Percentiles rank a stretch among this genome's conserved stretches.
Conservation (phyloP, 2,329 filamentous ascomycete genomes). For the Byssothecium circinans region DNA sequence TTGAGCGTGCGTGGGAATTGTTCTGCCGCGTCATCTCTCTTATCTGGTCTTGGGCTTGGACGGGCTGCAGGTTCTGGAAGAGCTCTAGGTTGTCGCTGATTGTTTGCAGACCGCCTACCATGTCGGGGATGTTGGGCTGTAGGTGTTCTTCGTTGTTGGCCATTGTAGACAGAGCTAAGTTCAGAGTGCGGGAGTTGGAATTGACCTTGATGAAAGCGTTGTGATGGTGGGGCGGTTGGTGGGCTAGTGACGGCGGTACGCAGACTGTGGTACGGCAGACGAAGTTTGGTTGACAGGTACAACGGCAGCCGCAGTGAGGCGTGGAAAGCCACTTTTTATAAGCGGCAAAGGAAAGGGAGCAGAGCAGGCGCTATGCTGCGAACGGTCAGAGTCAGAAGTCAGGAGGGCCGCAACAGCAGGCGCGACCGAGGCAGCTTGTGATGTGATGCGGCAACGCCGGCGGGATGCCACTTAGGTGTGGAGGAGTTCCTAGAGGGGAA, state of each 20-base stretch:
- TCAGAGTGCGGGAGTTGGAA: no score
- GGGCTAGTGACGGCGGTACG: constrained; percentile 12
- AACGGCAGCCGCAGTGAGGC: constrained; percentile 16
- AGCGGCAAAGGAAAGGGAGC: no score
- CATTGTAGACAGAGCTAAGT: no score
- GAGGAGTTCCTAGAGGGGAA: no score
- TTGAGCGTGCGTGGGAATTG: no score
- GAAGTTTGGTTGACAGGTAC: constrained; percentile 21
- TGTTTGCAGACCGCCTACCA: no score
- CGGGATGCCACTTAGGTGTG: constrained; percentile 4
- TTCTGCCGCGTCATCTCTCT: no score
- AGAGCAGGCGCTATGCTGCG: no score
- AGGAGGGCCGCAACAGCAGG: not conserved
- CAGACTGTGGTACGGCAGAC: constrained; percentile 9
- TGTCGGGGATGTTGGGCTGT: no score
- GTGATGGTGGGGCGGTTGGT: constrained; percentile 5
- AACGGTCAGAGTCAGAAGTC: not conserved
- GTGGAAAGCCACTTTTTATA: constrained; percentile 31
- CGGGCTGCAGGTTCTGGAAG: no score
- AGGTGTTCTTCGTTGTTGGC: no score
- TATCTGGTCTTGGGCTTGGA: no score
- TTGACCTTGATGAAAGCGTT: not conserved
- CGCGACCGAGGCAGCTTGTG: constrained; percentile 41
- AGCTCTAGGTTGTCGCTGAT: not conserved
- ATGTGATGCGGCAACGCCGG: constrained; percentile 33